These are phyloP conservation scores for Pneumocystis sp. DNA, from an alignment of 1,139 yeast genomes.

Conservation along the genomic window DNA sequence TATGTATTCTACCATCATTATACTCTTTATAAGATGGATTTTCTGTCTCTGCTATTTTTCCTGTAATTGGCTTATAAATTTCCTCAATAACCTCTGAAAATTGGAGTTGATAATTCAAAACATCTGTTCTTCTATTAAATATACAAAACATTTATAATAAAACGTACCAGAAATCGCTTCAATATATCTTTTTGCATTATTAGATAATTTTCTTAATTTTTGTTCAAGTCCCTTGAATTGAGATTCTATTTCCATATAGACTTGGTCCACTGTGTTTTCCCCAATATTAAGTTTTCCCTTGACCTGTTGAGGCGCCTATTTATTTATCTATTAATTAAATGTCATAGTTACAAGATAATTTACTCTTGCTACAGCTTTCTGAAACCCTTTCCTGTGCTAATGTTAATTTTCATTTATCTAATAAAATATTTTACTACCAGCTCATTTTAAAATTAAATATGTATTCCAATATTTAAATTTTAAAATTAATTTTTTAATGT, in stretches of 20 bases:
- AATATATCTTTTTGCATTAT: conserved; percentile 79
- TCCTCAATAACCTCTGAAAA: conserved; percentile 90
- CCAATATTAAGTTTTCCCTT: conserved; percentile 74
- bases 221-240: conserved; percentile 81
- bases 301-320: conserved; percentile 42
- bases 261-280: conserved; percentile 68
- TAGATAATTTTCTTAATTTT: conserved; percentile 79
- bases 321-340: conserved; percentile 5
- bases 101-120: conserved; percentile 84
- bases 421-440: background rate
- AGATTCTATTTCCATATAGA: conserved; percentile 87
- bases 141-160: background rate
- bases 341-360: background rate
- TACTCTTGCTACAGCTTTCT: conserved; percentile 9
- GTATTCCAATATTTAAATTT: background rate
- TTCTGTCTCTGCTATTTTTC: conserved; percentile 78
- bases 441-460: background rate
- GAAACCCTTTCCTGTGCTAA: conserved; percentile 6
- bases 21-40: conserved; percentile 78
- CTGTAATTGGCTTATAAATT: conserved; percentile 89
- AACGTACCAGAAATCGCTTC: conserved; percentile 61
- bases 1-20: conserved; percentile 55
- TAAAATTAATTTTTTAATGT: background rate
- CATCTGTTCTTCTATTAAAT: conserved; percentile 20
- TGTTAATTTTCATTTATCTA: background rate